Conservation (phyloP, 805 yeast genomes). For the Saturnispora saitoi region DNA sequence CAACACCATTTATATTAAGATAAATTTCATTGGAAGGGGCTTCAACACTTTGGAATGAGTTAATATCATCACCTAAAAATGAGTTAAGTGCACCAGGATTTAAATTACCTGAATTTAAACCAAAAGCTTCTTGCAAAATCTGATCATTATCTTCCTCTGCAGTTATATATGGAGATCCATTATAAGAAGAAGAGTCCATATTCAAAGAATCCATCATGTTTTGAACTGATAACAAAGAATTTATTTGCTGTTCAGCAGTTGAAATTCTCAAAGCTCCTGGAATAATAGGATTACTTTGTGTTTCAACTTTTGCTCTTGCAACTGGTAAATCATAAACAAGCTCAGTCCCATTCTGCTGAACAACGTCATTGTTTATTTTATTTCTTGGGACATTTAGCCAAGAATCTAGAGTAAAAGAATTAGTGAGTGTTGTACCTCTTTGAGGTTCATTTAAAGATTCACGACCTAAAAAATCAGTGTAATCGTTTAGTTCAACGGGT, state of each 20-base stretch:
- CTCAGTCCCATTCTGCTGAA: too few relatives aligned
- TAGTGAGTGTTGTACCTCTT: background rate
- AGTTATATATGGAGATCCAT: conserved; percentile 5
- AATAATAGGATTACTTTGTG: background rate
- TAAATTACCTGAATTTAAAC: background rate
- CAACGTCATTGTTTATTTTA: background rate
- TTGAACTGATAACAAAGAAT: background rate
- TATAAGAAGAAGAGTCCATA: conserved; percentile 1
- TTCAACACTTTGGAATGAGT: background rate
- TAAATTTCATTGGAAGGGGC: too few relatives aligned
- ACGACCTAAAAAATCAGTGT: background rate
- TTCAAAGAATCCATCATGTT: background rate
- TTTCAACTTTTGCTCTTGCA: background rate
- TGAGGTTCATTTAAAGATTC: background rate
- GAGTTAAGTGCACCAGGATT: background rate
- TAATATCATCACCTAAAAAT: conserved; percentile 3
- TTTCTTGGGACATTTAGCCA: conserved; percentile 4
- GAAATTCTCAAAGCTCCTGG: background rate
- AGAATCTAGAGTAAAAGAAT: conserved; percentile 3
- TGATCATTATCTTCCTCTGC: conserved; percentile 4
- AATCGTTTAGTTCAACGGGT: background rate
- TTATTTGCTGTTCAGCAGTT: background rate
- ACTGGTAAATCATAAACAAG: background rate
- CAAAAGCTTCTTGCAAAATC: background rate
- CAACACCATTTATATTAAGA: too few relatives aligned